Base-by-base conservation (phyloP, 805 yeast genomes). In the Myxozyma sirexii region DNA sequence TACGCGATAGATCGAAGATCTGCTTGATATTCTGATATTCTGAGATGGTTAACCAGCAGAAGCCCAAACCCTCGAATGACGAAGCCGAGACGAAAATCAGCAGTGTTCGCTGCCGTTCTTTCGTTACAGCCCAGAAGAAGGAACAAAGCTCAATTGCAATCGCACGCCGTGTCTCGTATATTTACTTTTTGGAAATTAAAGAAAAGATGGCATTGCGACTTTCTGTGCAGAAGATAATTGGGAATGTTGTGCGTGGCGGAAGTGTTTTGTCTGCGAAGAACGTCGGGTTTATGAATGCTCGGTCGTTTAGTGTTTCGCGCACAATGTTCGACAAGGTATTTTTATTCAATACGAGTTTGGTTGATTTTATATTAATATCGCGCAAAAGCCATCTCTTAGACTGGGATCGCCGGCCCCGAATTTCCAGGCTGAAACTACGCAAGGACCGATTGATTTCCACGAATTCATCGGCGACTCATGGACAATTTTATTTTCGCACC, bases 401-500 rank as follows among this genome's bases (percentile, higher is more conserved):
- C 86, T 87, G 74, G 96, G 96, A 56, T 48, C 59, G 23, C 79
- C 78, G 59, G 97, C 96, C 65, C 97, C 97, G 74, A 85, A 92
- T 75, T 92, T 91, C 82, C 77, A 80, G 64, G 91, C 96, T 64
- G 86, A 86, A 62, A 84, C 96, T 60, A 87, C 97, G 62, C 82
- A 81, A 67, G 97, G 97, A 61, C 84, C 85, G 65, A 83, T 91
- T 73, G 83, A 87, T 69, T 90, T 91, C 85, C 93, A 91, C 79
- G 86, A 91, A 67, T 91, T 79, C 81, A 79, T 90, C 68, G 96
- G 93, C 48, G 84, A 88, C 77, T 81, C 85, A 33, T 91, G 97
- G 97, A 86, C 86, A 57, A 86, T 91, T 53, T 80, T 91, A 68
- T 91, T 91, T 79, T 90, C 97, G 13, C 97, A 91, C 76, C 97